Evolutionary conservation across 169 alveolate species (phyloP).

Genomic region (Eimeria praecox): DNA sequence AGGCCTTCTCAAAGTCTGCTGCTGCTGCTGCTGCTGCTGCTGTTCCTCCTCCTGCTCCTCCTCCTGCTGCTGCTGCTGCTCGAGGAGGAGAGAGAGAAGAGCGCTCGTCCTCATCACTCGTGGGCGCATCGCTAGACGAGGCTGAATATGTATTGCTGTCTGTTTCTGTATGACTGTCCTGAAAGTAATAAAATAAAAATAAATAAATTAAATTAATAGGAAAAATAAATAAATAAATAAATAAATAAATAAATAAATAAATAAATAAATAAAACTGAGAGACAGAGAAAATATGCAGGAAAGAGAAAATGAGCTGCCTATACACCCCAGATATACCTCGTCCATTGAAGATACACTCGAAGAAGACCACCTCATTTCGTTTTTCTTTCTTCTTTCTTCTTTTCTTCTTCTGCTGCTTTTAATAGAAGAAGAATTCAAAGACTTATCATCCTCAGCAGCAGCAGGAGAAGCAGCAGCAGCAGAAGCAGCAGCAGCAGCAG

Average conservation of each 20-base stretch:
- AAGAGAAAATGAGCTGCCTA: not conserved
- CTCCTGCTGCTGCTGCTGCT: slow-evolving; percentile 27
- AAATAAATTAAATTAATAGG: not conserved
- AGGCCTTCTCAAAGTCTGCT: not conserved
- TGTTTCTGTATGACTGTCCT: not conserved
- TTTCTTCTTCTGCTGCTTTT: not conserved
- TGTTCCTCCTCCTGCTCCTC: slow-evolving; percentile 38
- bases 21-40: slow-evolving; percentile 40
- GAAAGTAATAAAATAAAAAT: not conserved
- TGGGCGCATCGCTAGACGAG: not conserved
- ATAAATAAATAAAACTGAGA: not conserved
- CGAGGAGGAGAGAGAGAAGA: slow-evolving; percentile 32
- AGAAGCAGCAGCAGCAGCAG: not conserved
- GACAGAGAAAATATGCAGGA: not conserved
- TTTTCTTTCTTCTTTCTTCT: not conserved
- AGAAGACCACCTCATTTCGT: not conserved
- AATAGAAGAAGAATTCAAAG: too few relatives aligned
- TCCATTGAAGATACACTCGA: not conserved
- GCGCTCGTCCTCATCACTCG: not conserved
- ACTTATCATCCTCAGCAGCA: too few relatives aligned
- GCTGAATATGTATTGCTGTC: not conserved
- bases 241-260: not conserved
- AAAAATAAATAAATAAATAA: not conserved
- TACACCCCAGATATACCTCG: not conserved
- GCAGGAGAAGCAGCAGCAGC: not conserved